Base-by-base conservation (phyloP, 106 monocot genomes). In the Chionographis japonica region DNA sequence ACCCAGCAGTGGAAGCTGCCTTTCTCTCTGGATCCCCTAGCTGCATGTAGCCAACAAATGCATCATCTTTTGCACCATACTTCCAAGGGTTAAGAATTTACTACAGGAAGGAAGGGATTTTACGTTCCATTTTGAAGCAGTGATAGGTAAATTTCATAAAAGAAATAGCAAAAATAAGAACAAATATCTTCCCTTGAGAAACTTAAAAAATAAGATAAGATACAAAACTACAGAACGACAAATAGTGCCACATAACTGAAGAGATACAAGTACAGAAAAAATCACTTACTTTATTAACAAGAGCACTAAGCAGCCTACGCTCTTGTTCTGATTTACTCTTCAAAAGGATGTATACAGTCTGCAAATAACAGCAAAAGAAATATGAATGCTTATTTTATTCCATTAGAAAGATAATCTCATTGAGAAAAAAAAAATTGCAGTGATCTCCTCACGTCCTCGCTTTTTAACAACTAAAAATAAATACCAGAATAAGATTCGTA, bases 301-400 rank as follows among this genome's bases (percentile, higher is more conserved):
- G 80, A 75, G 91, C 83, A 61, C 76, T 57, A 62, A 95, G 91
- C 62, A 95, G 77, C 51, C 74, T 85, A 7, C 91, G 84, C 68
- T 95, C 94, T 70, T 91, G 94, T 66, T 95, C 94, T 69, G 90
- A 61, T 79, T 95, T 95, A 59, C 85, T 85, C 60, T 70, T 83
- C 62, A 95, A 68, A 53, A 95, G 81, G 36, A 69, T 56, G 63
- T 79, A 91, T 54, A 91, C 75, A 55, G 83, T 74, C 91, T 94
- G 85, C 75, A 83, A 69, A 70, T 35, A 79, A 17, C 40, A 37
- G 9, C 13, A 27, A 50, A 41, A 68, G 7, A 68, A 68, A 6
- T 37, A 56, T 56, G 46, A 46, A 46, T 6, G 46, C 2, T 27
- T 46, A 10, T 46, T 46, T 46, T 46, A 46, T 46, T 46, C 9